Conservation (phyloP, 2,329 filamentous ascomycete genomes). For the Diaporthe citri region DNA sequence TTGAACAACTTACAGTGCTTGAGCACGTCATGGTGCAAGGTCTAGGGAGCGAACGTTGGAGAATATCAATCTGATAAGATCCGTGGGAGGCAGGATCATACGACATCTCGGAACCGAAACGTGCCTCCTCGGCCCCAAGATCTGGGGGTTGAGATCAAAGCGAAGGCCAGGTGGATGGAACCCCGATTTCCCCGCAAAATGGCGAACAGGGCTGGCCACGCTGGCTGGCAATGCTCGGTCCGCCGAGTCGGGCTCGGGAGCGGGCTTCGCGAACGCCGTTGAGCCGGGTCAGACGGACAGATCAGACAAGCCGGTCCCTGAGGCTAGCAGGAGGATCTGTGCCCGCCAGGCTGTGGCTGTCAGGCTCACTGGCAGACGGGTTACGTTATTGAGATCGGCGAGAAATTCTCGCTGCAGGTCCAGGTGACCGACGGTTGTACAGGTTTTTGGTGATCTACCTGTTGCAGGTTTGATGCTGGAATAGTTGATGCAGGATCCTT, state of each 20-base stretch:
- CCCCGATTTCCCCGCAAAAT: constrained; percentile 27
- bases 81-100: not conserved
- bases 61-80: constrained; percentile 32
- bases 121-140: constrained; percentile 16
- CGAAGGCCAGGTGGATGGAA: not conserved
- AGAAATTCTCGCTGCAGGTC: constrained; percentile 16
- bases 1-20: not conserved
- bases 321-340: not conserved
- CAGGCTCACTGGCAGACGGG: constrained; percentile 2
- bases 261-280: constrained; percentile 19
- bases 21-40: not conserved
- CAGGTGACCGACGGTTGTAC: not conserved
- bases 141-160: constrained; percentile 8
- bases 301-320: constrained; percentile 10
- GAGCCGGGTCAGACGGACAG: constrained; percentile 32
- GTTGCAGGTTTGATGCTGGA: not conserved
- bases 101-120: constrained; percentile 20
- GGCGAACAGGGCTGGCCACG: constrained; percentile 7
- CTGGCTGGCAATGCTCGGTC: not conserved
- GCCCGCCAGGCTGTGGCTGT: not conserved
- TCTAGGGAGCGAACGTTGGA: not conserved
- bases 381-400: constrained; percentile 17
- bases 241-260: constrained; percentile 19
- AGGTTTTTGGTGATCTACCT: not conserved
- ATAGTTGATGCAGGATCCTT: not conserved